Evolutionary conservation across 345 rosid genomes (phyloP), one percentile per base, ranked within the genome.

Genomic region (Eucalyptus lansdowneana): DNA sequence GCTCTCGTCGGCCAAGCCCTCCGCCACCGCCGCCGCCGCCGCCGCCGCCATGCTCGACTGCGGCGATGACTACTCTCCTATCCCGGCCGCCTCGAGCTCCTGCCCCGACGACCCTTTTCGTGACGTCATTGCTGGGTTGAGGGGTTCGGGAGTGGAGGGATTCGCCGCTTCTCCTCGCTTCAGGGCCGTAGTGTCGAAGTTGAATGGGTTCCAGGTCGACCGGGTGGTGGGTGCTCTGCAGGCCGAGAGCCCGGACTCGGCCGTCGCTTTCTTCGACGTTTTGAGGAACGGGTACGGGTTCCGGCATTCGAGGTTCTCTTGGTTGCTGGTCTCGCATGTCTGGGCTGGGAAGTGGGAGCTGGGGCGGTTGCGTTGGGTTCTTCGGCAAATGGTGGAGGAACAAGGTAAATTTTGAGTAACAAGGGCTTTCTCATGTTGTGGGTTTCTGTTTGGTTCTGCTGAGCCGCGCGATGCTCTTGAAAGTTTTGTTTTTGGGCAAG

Each of bases 261-360:
- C 94, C 2, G 91, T 94, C 80, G 90, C 88, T 89, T 95, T 95
- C 93, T 95, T 91, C 92, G 88, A 91, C 87, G 93, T 89, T 90
- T 83, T 95, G 93, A 95, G 89, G 91, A 93, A 91, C 87, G 91
- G 91, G 88, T 94, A 91, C 83, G 91, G 94, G 86, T 95, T 94
- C 91, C 94, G 88, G 24, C 99, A 95, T 89, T 95, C 97, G 24
- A 90, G 87, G 47, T 88, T 91, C 50, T 95, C 96, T 4, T 88
- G 91, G 89, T 89, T 97, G 86, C 86, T 92, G 86, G 92, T 95
- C 90, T 92, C 96, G 6, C 97, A 95, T 91, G 89, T 93, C 83
- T 93, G 94, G 88, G 97, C 96, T 3, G 86, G 51, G 42, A 93
- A 92, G 86, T 88, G 93, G 90, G 92, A 95, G 56, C 95, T 96